Percentiles rank a stretch among this genome's conserved stretches.
phyloP scores from a whole-genome alignment of 2,329 filamentous ascomycete species.

The Diaporthe caulivora region DNA sequence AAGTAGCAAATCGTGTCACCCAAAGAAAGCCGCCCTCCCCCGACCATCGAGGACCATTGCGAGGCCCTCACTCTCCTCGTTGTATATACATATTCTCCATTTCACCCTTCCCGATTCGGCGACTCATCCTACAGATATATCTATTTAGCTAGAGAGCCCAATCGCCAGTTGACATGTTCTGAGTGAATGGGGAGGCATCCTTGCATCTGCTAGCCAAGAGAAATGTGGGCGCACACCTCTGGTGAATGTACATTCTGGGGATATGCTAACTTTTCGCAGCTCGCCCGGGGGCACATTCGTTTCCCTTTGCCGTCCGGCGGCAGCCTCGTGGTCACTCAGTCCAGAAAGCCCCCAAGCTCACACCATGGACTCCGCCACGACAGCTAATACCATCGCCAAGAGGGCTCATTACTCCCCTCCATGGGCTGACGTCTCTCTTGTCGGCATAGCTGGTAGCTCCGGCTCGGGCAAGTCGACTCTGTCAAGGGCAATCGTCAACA shows the following conservation, averaged over 20 bases:
- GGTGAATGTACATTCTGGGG: background rate
- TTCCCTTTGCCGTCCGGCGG: background rate
- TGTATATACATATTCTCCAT: conserved; percentile 1
- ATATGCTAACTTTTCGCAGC: conserved; percentile 27
- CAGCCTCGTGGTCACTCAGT: background rate
- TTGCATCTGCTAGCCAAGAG: conserved; percentile 1
- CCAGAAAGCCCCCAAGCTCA: conserved; percentile 1
- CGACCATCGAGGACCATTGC: background rate
- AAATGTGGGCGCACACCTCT: background rate
- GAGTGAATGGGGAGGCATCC: conserved; percentile 12
- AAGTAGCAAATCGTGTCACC: conserved; percentile 17
- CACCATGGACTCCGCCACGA: conserved; percentile 41
- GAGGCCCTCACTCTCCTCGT: conserved; percentile 3
- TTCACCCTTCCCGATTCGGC: background rate
- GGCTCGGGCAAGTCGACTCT: conserved; percentile 96
- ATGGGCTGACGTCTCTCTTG: conserved; percentile 96
- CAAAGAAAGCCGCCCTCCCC: background rate
- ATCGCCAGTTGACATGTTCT: background rate
- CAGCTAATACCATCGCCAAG: conserved; percentile 61
- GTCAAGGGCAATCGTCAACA: conserved; percentile 89
- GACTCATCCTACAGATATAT: background rate
- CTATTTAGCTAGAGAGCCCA: background rate
- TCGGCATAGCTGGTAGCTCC: conserved; percentile 94
- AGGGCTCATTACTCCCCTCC: conserved; percentile 88
- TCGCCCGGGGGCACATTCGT: background rate